A percentile compares a stretch with the other conserved stretches of the same genome.
These are phyloP conservation scores for Phytopythium kandeliae DNA, from an alignment of 352 stramenopile genomes.

Conservation along the genomic window DNA sequence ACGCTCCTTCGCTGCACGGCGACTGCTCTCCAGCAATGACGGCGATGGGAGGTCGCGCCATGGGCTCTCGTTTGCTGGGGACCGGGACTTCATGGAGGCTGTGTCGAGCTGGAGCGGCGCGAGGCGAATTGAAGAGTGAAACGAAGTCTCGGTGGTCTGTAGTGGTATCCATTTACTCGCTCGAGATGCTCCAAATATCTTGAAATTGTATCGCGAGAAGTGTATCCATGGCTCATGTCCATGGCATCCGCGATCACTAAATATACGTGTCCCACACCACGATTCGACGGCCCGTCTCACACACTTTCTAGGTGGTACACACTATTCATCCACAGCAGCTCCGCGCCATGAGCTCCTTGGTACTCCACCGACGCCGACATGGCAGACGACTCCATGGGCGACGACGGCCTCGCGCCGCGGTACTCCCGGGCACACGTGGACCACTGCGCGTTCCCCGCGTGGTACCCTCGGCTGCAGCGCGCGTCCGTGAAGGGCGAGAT, in stretches of 20 bases:
- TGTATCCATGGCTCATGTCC: too few relatives aligned
- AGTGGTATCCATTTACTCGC: too few relatives aligned
- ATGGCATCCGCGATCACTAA: too few relatives aligned
- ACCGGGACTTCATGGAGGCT: not conserved
- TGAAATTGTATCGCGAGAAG: too few relatives aligned
- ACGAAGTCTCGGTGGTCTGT: too few relatives aligned
- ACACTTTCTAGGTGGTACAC: too few relatives aligned
- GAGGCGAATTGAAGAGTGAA: not conserved
- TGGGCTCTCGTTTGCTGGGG: not conserved
- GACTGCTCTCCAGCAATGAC: not conserved
- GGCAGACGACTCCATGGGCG: not conserved
- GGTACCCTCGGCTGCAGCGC: slow-evolving; percentile 54
- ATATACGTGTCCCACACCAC: too few relatives aligned
- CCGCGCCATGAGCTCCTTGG: too few relatives aligned
- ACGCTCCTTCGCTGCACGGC: not conserved
- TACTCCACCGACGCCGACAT: too few relatives aligned
- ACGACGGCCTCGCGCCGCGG: slow-evolving; percentile 12
- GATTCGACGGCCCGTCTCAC: too few relatives aligned
- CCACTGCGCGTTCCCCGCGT: slow-evolving; percentile 70
- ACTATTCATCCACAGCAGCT: too few relatives aligned
- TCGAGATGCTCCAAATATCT: too few relatives aligned
- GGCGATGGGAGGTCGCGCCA: not conserved
- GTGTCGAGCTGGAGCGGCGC: not conserved
- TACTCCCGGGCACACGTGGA: slow-evolving; percentile 74
- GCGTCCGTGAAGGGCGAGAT: slow-evolving; percentile 64